Percentiles rank a stretch among this genome's conserved stretches.
Conservation (phyloP, 495 filamentous ascomycete species). For the Sabuloglossum arenarium region DNA sequence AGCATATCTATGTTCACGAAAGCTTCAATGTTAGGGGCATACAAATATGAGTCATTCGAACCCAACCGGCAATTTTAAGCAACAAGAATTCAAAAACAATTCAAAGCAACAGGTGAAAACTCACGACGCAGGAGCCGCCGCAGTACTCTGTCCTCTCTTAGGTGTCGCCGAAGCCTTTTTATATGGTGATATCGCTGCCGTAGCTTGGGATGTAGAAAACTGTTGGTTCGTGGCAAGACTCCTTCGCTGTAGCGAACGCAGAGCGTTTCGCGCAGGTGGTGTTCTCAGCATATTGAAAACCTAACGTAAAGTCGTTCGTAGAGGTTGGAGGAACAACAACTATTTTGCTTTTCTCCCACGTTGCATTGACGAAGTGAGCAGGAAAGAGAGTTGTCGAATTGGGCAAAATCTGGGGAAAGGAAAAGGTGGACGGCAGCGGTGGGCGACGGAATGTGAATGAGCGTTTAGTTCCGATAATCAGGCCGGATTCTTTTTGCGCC, state of each 20-base stretch:
- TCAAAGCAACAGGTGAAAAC: background rate
- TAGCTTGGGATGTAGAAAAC: background rate
- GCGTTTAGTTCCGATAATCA: too few species aligned
- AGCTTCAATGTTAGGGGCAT: background rate
- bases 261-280: background rate
- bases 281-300: background rate
- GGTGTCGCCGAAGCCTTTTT: background rate
- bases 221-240: background rate
- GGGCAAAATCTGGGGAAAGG: background rate
- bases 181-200: background rate
- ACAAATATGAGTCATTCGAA: background rate
- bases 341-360: background rate
- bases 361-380: background rate
- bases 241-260: background rate
- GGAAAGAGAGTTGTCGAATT: background rate
- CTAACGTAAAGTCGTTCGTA: too few species aligned
- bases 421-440: background rate
- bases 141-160: background rate
- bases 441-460: too few species aligned
- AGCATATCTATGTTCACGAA: constrained; percentile 7
- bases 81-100: background rate
- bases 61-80: background rate
- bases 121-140: background rate
- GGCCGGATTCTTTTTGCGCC: too few species aligned
- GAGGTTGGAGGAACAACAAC: too few species aligned